These are phyloP conservation scores for Kwoniella shivajii DNA, from an alignment of 1,284 basidiomycete genomes.

Conservation along the genomic window DNA sequence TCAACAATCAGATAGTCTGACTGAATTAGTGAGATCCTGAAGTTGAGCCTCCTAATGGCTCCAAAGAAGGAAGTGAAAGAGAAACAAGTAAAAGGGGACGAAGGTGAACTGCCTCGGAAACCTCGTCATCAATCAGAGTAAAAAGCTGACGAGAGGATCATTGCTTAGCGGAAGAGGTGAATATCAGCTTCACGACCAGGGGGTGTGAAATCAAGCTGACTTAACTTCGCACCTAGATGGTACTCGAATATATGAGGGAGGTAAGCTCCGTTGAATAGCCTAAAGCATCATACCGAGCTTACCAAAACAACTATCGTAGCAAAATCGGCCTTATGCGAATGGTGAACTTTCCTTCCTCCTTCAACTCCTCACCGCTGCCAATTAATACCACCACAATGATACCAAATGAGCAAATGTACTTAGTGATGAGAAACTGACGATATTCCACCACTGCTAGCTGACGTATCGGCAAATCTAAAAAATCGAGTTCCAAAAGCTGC, in stretches of 20 bases:
- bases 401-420: neutral
- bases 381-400: neutral
- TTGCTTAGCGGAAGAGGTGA: conserved; percentile 46
- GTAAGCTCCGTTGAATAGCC: no score
- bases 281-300: no score
- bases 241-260: conserved; percentile 48
- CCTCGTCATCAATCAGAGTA: neutral
- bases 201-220: neutral
- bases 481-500: conserved; percentile 77
- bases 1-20: neutral
- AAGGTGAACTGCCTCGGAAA: conserved; percentile 41
- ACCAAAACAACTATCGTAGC: conserved; percentile 30
- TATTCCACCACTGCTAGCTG: no score
- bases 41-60: conserved; percentile 35
- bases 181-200: neutral
- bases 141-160: conserved; percentile 12
- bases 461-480: conserved; percentile 83
- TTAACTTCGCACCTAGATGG: conserved; percentile 33
- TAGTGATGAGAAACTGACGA: no score
- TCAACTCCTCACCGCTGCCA: neutral
- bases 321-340: conserved; percentile 46
- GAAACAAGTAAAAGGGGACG: conserved; percentile 51
- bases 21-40: neutral
- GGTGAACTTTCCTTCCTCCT: conserved; percentile 30
- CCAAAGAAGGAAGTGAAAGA: conserved; percentile 80